These are phyloP conservation scores for Daldinia eschscholtzii DNA, from an alignment of 2,329 filamentous ascomycete species.

Conservation along the genomic window DNA sequence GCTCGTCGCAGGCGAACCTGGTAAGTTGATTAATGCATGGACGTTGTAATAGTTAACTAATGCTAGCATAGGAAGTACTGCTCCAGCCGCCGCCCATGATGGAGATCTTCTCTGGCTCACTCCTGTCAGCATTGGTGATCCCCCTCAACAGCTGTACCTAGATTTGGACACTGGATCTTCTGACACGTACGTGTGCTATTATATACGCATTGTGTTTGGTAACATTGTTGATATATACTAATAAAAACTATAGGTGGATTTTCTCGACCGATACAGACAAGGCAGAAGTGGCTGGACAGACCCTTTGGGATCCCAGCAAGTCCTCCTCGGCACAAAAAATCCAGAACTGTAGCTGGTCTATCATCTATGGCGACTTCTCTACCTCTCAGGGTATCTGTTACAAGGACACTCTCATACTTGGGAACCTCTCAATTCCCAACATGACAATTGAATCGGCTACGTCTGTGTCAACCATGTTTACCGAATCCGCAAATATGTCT, in stretches of 20 bases:
- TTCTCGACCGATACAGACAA: slow-evolving; percentile 63
- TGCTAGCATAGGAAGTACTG: slow-evolving; percentile 49
- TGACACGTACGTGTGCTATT: slow-evolving; percentile 68
- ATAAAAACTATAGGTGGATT: slow-evolving; percentile 60
- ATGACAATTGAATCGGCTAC: slow-evolving; percentile 65
- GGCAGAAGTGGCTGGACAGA: slow-evolving; percentile 60
- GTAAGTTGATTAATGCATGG: slow-evolving; percentile 20
- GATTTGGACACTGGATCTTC: slow-evolving; percentile 68
- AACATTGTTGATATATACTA: slow-evolving; percentile 10
- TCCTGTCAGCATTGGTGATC: slow-evolving; percentile 61
- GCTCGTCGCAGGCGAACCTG: slow-evolving; percentile 29
- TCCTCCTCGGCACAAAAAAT: slow-evolving; percentile 60
- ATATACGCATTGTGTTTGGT: slow-evolving; percentile 29
- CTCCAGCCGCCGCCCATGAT: slow-evolving; percentile 55
- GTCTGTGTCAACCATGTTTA: slow-evolving; percentile 58
- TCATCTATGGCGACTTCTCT: slow-evolving; percentile 62
- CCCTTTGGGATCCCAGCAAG: slow-evolving; percentile 59
- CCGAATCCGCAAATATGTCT: slow-evolving; percentile 58
- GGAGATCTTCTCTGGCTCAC: slow-evolving; percentile 60
- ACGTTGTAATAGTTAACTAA: slow-evolving; percentile 30
- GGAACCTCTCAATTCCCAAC: slow-evolving; percentile 58
- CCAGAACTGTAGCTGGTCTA: slow-evolving; percentile 61
- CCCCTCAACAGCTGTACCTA: slow-evolving; percentile 61
- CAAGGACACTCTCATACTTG: slow-evolving; percentile 63
- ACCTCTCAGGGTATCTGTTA: slow-evolving; percentile 62